Percentiles rank a stretch among this genome's conserved stretches.
Evolutionary conservation across 2,329 filamentous ascomycete species (phyloP).

Genomic region (Chaetoscypha palmicola): DNA sequence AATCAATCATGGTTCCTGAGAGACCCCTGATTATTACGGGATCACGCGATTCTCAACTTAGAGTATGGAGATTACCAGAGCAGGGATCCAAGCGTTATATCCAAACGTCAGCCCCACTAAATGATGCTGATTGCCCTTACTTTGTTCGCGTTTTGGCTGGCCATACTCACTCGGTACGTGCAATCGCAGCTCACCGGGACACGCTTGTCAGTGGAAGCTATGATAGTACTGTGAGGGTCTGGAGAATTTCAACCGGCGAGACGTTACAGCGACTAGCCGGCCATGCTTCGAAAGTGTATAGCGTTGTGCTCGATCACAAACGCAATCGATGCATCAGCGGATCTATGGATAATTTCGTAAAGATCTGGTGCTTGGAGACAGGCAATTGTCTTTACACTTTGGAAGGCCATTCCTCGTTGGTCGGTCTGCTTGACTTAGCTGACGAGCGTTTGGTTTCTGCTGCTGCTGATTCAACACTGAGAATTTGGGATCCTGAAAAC

Average conservation of each 20-base stretch:
- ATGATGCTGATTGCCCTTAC: conserved; percentile 80
- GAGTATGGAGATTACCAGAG: conserved; percentile 89
- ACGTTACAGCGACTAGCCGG: conserved; percentile 76
- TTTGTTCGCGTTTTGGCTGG: conserved; percentile 83
- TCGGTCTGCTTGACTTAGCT: conserved; percentile 83
- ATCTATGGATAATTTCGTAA: conserved; percentile 96
- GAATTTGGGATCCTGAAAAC: conserved; percentile 94
- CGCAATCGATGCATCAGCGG: conserved; percentile 95
- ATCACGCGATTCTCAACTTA: conserved; percentile 85
- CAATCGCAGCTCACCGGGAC: conserved; percentile 90
- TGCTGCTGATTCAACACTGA: conserved; percentile 86
- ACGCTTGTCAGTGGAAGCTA: conserved; percentile 97
- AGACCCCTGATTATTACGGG: conserved; percentile 96
- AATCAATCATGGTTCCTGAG: conserved; percentile 80
- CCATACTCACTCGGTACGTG: conserved; percentile 88
- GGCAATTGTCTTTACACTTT: conserved; percentile 81
- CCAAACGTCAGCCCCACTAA: conserved; percentile 68
- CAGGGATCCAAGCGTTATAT: conserved; percentile 70
- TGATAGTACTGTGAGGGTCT: conserved; percentile 89
- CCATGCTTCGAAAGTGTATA: conserved; percentile 91
- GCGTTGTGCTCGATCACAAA: conserved; percentile 85
- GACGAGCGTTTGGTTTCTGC: conserved; percentile 89
- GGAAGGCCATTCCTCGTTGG: conserved; percentile 86
- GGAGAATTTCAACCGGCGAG: conserved; percentile 95
- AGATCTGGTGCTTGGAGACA: conserved; percentile 91